A percentile compares a stretch with the other conserved stretches of the same genome.
Conservation (phyloP, 2,329 filamentous ascomycete species). For the Xylariaceae sp. region DNA sequence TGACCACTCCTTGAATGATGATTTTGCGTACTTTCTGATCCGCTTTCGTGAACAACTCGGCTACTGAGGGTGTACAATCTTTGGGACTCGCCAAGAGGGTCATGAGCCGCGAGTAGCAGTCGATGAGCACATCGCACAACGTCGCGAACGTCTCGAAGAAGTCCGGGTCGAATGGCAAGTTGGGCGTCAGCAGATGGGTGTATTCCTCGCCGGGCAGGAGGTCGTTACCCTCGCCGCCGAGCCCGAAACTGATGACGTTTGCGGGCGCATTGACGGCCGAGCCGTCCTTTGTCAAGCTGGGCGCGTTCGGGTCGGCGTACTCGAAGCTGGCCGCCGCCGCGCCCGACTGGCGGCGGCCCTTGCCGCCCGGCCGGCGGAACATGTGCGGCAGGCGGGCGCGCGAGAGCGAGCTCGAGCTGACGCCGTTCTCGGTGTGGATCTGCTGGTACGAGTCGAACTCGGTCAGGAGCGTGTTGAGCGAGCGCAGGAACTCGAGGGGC, state of each 20-base stretch:
- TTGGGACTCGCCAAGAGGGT: slow-evolving; percentile 69
- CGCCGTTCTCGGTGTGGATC: slow-evolving; percentile 73
- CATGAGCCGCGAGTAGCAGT: slow-evolving; percentile 78
- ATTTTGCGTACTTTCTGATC: slow-evolving; percentile 84
- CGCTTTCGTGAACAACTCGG: slow-evolving; percentile 84
- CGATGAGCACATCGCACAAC: slow-evolving; percentile 89
- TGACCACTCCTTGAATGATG: slow-evolving; percentile 77
- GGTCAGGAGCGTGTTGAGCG: slow-evolving; percentile 74
- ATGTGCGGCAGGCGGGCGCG: slow-evolving; percentile 77
- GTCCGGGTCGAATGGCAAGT: slow-evolving; percentile 90
- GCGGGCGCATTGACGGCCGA: slow-evolving; percentile 32
- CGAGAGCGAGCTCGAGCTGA: slow-evolving; percentile 62
- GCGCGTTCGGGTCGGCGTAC: slow-evolving; percentile 17
- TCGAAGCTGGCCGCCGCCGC: slow-evolving; percentile 34
- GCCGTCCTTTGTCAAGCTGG: slow-evolving; percentile 21
- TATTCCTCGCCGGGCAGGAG: slow-evolving; percentile 82
- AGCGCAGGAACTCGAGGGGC: slow-evolving; percentile 78
- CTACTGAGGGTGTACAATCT: slow-evolving; percentile 63
- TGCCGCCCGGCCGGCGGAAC: slow-evolving; percentile 62
- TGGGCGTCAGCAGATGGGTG: slow-evolving; percentile 81
- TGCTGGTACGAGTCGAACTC: slow-evolving; percentile 95
- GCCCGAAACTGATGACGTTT: slow-evolving; percentile 48
- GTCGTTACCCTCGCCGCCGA: slow-evolving; percentile 55
- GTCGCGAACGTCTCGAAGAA: slow-evolving; percentile 96
- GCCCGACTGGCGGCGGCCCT: slow-evolving; percentile 52